phyloP scores from a whole-genome alignment of 371 early-diverging fungal species.

The Rhizopus sp. region DNA sequence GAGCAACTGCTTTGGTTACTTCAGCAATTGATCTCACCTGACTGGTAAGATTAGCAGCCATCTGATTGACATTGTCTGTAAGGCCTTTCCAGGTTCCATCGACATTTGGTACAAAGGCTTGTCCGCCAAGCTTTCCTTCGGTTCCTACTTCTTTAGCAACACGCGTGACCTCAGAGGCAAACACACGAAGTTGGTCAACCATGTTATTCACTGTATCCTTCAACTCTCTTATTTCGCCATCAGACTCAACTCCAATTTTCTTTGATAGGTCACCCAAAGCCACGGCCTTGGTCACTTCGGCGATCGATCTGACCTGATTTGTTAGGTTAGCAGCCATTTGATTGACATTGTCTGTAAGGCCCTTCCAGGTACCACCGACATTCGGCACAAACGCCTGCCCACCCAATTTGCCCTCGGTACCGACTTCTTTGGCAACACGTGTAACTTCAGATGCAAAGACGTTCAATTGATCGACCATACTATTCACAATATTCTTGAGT shows the following conservation, averaged over 20 bases:
- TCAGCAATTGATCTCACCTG: constrained; percentile 57
- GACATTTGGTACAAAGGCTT: constrained; percentile 33
- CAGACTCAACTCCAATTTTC: constrained; percentile 58
- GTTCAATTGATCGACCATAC: constrained; percentile 54
- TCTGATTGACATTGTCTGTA: no score
- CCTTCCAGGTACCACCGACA: constrained; percentile 55
- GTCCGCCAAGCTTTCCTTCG: constrained; percentile 37
- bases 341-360: constrained; percentile 52
- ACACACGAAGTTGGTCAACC: constrained; percentile 35
- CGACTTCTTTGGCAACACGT: constrained; percentile 40
- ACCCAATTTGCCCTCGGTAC: constrained; percentile 42
- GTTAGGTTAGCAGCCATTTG: constrained; percentile 41
- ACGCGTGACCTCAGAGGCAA: constrained; percentile 41
- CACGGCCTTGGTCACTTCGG: constrained; percentile 42
- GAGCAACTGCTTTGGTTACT: constrained; percentile 48
- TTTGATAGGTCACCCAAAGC: constrained; percentile 40
- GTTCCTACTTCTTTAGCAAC: constrained; percentile 36
- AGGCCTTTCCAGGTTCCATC: constrained; percentile 48
- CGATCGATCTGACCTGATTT: constrained; percentile 46
- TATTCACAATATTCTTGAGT: constrained; percentile 68
- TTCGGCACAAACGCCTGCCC: constrained; percentile 46
- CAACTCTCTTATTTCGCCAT: constrained; percentile 60
- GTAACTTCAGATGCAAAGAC: constrained; percentile 49
- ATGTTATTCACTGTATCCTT: constrained; percentile 68
- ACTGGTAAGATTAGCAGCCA: no score